phyloP scores from a whole-genome alignment of 768 basidiomycete species.

The Hygrocybe punicea region DNA sequence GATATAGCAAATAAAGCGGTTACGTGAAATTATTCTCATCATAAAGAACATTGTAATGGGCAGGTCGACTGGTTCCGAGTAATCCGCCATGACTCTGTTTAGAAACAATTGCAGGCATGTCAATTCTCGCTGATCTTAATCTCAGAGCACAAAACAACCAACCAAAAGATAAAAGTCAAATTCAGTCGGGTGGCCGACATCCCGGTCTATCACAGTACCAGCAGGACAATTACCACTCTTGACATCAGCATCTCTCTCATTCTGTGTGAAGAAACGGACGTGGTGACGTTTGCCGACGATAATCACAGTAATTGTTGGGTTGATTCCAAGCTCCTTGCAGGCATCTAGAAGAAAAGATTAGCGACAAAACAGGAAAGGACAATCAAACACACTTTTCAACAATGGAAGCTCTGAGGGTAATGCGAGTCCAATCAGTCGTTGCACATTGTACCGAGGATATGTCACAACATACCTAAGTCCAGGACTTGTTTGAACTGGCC shows the following conservation, averaged over 20 bases:
- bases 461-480: conserved; percentile 45
- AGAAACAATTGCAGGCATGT: background rate
- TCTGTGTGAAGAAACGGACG: conserved; percentile 55
- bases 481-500: conserved; percentile 54
- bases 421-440: conserved; percentile 2
- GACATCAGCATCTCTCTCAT: conserved; percentile 46
- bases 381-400: conserved; percentile 47
- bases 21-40: conserved; percentile 51
- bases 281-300: conserved; percentile 80
- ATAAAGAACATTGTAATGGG: conserved; percentile 44
- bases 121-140: background rate
- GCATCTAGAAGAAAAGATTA: conserved; percentile 45
- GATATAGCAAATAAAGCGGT: conserved; percentile 8
- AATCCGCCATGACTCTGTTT: conserved; percentile 71
- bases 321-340: conserved; percentile 54
- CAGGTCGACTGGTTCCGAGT: conserved; percentile 65
- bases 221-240: conserved; percentile 71
- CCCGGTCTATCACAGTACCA: conserved; percentile 73
- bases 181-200: conserved; percentile 67
- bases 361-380: conserved; percentile 4
- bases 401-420: conserved; percentile 49
- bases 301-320: conserved; percentile 68
- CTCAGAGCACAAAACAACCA: background rate
- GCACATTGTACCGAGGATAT: background rate
- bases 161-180: conserved; percentile 67